Conservation (phyloP, 768 basidiomycete genomes). For the Suillus clintonianus region DNA sequence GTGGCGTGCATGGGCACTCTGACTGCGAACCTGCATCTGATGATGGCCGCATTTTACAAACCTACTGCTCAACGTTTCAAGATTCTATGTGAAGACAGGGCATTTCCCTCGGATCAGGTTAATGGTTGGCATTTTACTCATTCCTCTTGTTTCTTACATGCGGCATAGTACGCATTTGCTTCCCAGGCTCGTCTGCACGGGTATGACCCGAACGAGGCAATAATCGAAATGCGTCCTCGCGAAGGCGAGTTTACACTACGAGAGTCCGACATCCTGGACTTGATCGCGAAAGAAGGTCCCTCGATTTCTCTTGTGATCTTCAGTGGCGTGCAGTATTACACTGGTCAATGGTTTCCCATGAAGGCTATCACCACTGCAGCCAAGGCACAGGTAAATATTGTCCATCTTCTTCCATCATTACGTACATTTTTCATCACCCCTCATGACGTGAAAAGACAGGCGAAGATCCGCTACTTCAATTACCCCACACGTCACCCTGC, state of each 20-base stretch:
- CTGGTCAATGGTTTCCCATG: conserved; percentile 94
- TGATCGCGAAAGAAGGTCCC: conserved; percentile 69
- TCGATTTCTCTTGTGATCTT: conserved; percentile 90
- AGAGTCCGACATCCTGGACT: conserved; percentile 83
- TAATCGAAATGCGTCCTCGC: conserved; percentile 81
- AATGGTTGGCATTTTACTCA: conserved; percentile 19
- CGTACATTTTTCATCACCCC: conserved; percentile 17
- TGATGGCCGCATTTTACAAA: conserved; percentile 93
- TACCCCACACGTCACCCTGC: conserved; percentile 10
- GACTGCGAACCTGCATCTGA: conserved; percentile 93
- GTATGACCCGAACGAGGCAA: conserved; percentile 66
- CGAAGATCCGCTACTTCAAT: conserved; percentile 15
- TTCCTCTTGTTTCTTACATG: conserved; percentile 7
- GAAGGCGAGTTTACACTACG: conserved; percentile 83
- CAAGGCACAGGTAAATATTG: conserved; percentile 67
- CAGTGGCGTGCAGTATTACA: conserved; percentile 96
- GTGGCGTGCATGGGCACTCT: conserved; percentile 95
- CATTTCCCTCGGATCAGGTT: conserved; percentile 97
- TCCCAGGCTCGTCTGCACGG: conserved; percentile 89
- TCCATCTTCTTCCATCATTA: conserved; percentile 21
- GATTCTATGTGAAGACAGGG: conserved; percentile 91
- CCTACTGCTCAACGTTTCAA: conserved; percentile 85
- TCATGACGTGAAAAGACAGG: conserved; percentile 10
- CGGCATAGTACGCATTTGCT: conserved; percentile 85
- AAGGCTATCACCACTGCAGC: conserved; percentile 79